Evolutionary conservation across 345 rosid species (phyloP).

Genomic region (Camelina laxa): DNA sequence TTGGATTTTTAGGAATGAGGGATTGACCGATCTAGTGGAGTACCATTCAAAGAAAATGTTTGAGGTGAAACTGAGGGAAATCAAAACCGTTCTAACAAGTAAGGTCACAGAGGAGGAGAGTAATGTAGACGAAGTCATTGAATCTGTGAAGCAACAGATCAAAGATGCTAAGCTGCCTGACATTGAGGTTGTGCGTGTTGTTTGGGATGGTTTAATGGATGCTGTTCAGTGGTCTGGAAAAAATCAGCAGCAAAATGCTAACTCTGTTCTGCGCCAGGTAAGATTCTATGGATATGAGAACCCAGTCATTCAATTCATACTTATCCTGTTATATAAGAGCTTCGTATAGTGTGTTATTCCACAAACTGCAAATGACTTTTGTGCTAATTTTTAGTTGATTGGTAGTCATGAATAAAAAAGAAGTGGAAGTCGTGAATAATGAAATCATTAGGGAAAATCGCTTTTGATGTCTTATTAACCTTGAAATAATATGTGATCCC

Average conservation of each 20-base stretch:
- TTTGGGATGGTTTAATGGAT: conserved; percentile 98
- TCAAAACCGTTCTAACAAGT: conserved; percentile 78
- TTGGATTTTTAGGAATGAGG: conserved; percentile 75
- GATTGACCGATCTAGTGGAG: conserved; percentile 80
- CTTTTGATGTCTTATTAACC: neutral
- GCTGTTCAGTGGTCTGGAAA: conserved; percentile 99
- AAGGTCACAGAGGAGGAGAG: conserved; percentile 83
- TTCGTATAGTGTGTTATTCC: neutral
- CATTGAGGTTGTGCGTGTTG: conserved; percentile 70
- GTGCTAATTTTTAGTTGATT: neutral
- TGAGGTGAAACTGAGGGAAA: conserved; percentile 89
- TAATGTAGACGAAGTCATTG: conserved; percentile 81
- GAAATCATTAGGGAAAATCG: neutral
- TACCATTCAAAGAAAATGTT: conserved; percentile 90
- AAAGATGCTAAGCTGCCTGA: conserved; percentile 86
- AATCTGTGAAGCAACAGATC: conserved; percentile 76
- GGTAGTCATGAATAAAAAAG: neutral
- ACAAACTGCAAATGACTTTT: neutral
- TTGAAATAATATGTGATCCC: neutral
- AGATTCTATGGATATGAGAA: conserved; percentile 2
- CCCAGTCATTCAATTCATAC: neutral
- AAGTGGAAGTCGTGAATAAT: neutral
- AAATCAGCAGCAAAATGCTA: conserved; percentile 98
- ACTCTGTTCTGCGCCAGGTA: conserved; percentile 88
- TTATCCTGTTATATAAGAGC: neutral